Evolutionary conservation across 768 basidiomycete genomes (phyloP).

Genomic region (Cystobasidium tubakii): DNA sequence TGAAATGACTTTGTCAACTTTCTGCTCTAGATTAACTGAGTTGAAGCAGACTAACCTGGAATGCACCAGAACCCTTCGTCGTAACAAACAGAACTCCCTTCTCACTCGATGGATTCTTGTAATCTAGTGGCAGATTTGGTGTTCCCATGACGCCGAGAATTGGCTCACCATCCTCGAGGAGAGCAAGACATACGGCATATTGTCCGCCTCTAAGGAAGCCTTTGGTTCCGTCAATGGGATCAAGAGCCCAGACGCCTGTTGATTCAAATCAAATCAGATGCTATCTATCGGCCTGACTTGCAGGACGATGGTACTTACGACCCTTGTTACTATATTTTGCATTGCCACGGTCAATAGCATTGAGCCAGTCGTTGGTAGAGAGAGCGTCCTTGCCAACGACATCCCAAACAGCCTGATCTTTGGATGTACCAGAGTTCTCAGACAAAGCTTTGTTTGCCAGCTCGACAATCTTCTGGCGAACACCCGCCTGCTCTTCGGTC

Average conservation of each 20-base stretch:
- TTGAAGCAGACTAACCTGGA: conserved; percentile 55
- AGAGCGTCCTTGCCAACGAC: conserved; percentile 58
- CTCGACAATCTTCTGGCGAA: conserved; percentile 65
- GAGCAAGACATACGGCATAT: conserved; percentile 82
- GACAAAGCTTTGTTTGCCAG: conserved; percentile 66
- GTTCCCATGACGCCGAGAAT: conserved; percentile 83
- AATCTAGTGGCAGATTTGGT: conserved; percentile 72
- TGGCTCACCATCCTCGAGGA: conserved; percentile 71
- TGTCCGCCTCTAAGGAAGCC: conserved; percentile 88
- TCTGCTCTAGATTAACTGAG: too few species aligned
- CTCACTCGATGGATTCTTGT: conserved; percentile 53
- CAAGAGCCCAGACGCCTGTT: conserved; percentile 76
- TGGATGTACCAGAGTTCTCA: conserved; percentile 45
- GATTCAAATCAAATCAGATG: background rate
- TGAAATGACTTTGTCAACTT: too few species aligned
- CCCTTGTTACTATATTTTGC: conserved; percentile 66
- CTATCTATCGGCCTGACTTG: too few species aligned
- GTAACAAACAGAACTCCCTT: conserved; percentile 81
- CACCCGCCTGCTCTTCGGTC: conserved; percentile 51
- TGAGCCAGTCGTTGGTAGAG: conserved; percentile 52
- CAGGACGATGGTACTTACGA: conserved; percentile 61
- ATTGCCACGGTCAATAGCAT: conserved; percentile 79
- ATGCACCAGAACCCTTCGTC: conserved; percentile 75
- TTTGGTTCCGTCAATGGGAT: conserved; percentile 88
- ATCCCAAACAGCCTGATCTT: conserved; percentile 61